Base-by-base conservation (phyloP, 2,329 filamentous ascomycete genomes). In the Colletotrichum horii region DNA sequence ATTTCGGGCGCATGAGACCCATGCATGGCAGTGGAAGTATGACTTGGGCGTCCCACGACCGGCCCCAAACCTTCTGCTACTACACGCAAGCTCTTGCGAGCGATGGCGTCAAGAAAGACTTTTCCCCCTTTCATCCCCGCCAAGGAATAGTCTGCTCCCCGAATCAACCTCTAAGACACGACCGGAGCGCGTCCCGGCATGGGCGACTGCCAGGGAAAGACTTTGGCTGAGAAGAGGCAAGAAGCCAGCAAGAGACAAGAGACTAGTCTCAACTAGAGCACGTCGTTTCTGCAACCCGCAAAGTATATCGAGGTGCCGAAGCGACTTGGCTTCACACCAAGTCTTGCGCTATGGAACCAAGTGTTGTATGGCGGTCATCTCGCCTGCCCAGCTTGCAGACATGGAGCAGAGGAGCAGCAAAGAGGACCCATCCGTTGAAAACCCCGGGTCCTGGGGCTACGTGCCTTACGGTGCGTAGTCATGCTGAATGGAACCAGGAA, bases 1-100 rank as follows among this genome's bases (percentile, higher is more conserved):
- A 73, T 64, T 43, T n/a, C 14, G 62, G 64, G 62, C 52, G 52
- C 64, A 72, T 32, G 73, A n/a, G 69, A 75, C 70, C 48, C 62
- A 68, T 73, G 56, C 34, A 52, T 60, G 58, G 26, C 19, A 34
- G 58, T 11, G 62, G 43, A 12, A 60, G 43, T 34, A 68, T 66
- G 62, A 36, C 68, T 43, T 73, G 55, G 36, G 70, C 43, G 64
- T 56, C 43, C 43, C 36, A 32, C 24, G 30, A 30, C 61, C 36
- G 26, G 30, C 36, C 26, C 15, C 12, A 60, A 38, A 58, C 61
- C 32, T 38, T 55, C 43, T 52, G 55, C 38, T 28, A n/a, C 43
- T 43, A 28, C 28, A 8, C 43, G 26, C 48, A 55, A 66, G 58
- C 14, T 26, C 48, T 26, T 22, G 32, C 61, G 5, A 32, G 55